Conservation (phyloP, 2,329 filamentous ascomycete species). For the Capronia epimyces region DNA sequence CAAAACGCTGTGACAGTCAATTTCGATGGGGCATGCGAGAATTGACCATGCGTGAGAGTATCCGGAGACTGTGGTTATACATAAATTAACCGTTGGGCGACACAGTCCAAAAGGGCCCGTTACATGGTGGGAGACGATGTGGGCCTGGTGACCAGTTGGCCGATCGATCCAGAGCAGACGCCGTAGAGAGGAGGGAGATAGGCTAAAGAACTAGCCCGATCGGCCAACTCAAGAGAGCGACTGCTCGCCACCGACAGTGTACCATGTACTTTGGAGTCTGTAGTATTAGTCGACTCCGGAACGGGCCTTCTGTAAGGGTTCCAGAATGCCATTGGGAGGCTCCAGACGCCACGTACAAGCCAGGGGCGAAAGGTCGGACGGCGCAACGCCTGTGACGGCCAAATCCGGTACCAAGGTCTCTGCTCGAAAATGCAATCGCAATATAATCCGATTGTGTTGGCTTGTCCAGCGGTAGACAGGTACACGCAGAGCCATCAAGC, state of each 20-base stretch:
- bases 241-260: background rate
- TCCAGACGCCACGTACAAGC: no score
- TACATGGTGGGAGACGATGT: background rate
- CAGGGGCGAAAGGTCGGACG: background rate
- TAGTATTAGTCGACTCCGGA: no score
- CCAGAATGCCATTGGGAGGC: no score
- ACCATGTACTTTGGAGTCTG: background rate
- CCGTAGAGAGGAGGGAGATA: background rate
- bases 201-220: background rate
- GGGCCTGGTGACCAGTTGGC: constrained; percentile 7
- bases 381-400: background rate
- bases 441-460: background rate
- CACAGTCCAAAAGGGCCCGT: background rate
- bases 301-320: no score
- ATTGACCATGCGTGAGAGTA: constrained; percentile 1
- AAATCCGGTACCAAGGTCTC: constrained; percentile 4
- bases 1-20: background rate
- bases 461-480: background rate
- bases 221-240: background rate
- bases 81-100: background rate
- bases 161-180: no score
- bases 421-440: constrained; percentile 2
- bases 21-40: constrained; percentile 9
- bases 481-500: background rate
- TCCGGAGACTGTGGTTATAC: constrained; percentile 15